Conservation (phyloP, 1,284 basidiomycete genomes). For the Pyrrhoderma lamaoense region DNA sequence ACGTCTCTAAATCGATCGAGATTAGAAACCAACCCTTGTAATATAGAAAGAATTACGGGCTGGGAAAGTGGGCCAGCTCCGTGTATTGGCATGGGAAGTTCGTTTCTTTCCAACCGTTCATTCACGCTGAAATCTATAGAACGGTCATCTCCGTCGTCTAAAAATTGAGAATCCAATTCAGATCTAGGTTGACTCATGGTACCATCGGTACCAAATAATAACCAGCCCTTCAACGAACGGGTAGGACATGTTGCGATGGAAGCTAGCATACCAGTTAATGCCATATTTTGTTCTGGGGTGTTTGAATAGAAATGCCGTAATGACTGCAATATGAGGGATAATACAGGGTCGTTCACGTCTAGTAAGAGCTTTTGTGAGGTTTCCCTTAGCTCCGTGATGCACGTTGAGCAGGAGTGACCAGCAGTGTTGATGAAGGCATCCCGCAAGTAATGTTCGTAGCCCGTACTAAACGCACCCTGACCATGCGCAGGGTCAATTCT, state of each 20-base stretch:
- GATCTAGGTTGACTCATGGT: conserved; percentile 15
- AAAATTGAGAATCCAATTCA: conserved; percentile 21
- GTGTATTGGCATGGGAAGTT: conserved; percentile 52
- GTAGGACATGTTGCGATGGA: conserved; percentile 78
- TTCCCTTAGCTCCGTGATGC: conserved; percentile 34
- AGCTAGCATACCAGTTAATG: conserved; percentile 76
- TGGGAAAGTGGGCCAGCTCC: conserved; percentile 62
- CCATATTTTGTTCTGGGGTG: conserved; percentile 81
- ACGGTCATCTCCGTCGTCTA: conserved; percentile 61
- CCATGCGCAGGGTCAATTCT: conserved; percentile 71
- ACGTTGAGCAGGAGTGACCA: conserved; percentile 49
- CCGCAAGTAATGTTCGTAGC: conserved; percentile 77
- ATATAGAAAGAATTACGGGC: conserved; percentile 73
- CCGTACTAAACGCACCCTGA: conserved; percentile 73
- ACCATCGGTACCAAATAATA: conserved; percentile 57
- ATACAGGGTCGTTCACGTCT: conserved; percentile 71
- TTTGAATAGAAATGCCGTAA: conserved; percentile 80
- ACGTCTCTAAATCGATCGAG: conserved; percentile 70
- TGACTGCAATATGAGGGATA: conserved; percentile 64
- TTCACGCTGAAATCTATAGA: conserved; percentile 72
- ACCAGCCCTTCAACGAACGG: conserved; percentile 83
- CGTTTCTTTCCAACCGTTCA: conserved; percentile 53
- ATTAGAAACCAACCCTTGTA: conserved; percentile 71
- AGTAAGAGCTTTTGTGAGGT: conserved; percentile 53
- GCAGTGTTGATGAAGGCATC: conserved; percentile 73